A percentile compares a stretch with the other conserved stretches of the same genome.
Evolutionary conservation across 148 eudicot genomes (phyloP).

Genomic region (Nepenthes mirabilis): DNA sequence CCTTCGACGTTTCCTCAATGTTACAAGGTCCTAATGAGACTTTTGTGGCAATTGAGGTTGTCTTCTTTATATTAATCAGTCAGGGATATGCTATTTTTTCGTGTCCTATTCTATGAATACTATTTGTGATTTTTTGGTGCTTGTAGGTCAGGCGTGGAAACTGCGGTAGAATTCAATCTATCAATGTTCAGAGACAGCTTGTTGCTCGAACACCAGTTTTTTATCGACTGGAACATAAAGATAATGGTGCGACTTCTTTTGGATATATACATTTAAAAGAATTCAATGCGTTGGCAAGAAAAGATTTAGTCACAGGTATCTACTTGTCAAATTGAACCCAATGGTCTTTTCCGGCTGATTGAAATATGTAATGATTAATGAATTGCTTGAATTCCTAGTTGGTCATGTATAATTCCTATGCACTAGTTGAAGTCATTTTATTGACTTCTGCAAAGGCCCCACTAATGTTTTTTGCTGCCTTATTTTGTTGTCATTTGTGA

Average conservation of each 20-base stretch:
- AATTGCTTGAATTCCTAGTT: neutral
- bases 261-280: conserved; percentile 93
- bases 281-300: conserved; percentile 93
- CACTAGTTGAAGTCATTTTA: no score
- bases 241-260: conserved; percentile 41
- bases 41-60: conserved; percentile 66
- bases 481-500: no score
- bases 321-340: neutral
- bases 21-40: conserved; percentile 92
- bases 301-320: conserved; percentile 82
- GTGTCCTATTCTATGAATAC: neutral
- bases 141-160: conserved; percentile 80
- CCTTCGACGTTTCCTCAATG: conserved; percentile 83
- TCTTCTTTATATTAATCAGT: conserved; percentile 1
- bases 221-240: conserved; percentile 66
- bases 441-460: no score
- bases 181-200: conserved; percentile 73
- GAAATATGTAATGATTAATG: neutral
- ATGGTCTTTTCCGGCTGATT: neutral
- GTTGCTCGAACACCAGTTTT: conserved; percentile 78
- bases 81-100: neutral
- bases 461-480: no score
- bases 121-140: conserved; percentile 1
- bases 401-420: no score
- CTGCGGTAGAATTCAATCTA: conserved; percentile 72